Base-by-base conservation (phyloP, 441 rosid species). In the Lagerstroemia fauriei region DNA sequence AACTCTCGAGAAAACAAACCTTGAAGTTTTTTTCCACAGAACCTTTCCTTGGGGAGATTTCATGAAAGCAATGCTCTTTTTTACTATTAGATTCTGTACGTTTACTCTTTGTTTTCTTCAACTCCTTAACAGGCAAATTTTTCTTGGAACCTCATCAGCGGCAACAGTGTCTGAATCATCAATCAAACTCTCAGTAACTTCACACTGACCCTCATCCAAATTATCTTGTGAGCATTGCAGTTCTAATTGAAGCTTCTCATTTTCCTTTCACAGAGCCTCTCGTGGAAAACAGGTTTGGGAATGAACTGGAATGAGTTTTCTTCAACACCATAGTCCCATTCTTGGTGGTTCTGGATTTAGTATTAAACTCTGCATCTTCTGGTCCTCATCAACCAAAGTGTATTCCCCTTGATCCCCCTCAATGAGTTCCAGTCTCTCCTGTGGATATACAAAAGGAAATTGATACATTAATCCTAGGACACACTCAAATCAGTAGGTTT, bases 401-500 rank as follows among this genome's bases (percentile, higher is more conserved):
- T 94, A 95, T 86, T 94, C 98, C 16, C 89, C 81, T 73, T 94
- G 96, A 93, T 95, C 97, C 87, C 75, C 85, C 88, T 92, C 97
- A 75, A 95, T 94, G 84, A 82, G 86, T 84, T 94, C 95, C 22
- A 95, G 77, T 81, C 99, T 90, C 92, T 95, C 98, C 98, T 94
- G 89, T 41, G 61, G 56, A 73, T 61, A 27, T 17, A 78, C 27
- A 46, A 56, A 44, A 66, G 31, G 9, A 78, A 25, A 48, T 66
- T 22, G 44, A 10, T 13, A 65, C 65, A 20, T 56, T 32, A 7
- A 27, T 27, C 8, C 73, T 31, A 25, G 47, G 9, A 48, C 56
- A 24, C 17, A 9, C 27, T 46, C 24, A 78, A 4, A 9, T 22
- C 22, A 51, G 17, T 77, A 57, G 63, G 79, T 61, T 48, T 48